Evolutionary conservation across 2,329 filamentous ascomycete genomes (phyloP), one percentile per base, ranked within the genome.

Genomic region (Alternaria arborescens): DNA sequence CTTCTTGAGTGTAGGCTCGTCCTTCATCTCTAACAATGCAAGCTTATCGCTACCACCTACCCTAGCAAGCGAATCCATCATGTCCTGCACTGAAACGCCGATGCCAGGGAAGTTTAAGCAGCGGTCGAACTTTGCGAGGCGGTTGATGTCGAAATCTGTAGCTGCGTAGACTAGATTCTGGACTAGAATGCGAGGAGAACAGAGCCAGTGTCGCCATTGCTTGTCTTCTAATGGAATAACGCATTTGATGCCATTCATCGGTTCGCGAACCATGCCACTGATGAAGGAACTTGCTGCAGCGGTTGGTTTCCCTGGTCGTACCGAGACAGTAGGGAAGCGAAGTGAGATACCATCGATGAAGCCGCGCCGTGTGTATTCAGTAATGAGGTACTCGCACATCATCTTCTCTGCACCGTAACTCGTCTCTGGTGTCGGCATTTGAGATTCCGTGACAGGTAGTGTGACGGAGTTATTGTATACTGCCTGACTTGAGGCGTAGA

Each of bases 321-420:
- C 85, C 0, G 82, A 82, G 43, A 89, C 83, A 0, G 85, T 87
- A 0, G 87, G 86, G 62, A 89, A 86, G 1, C 87, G 84, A 52
- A 86, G 78, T 2, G 79, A 80, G 52, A 87, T 84, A 6, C 82
- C 86, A 42, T 85, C 83, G 62, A 88, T 81, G 64, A 83, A 84
- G 3, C 84, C 83, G 58, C 83, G 81, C 24, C 87, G 82, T 55
- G 85, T 85, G 75, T 87, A 84, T 64, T 88, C 86, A 73, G 87
- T 88, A 71, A 88, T 72, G 12, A 88, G 79, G 1, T 83, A 79
- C 76, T 89, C 87, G 62, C 82, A 85, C 68, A 87, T 82, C 64
- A 88, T 78, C 75, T 89, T 88, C 75, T 87, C 84, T 4, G 85
- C 81, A 26, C 87, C 87, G 71, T 88, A 88, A 8, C 85, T 87